Percentiles rank a stretch among this genome's conserved stretches.
Evolutionary conservation across 2,329 filamentous ascomycete species (phyloP).

Genomic region (Stromatinia cepivora): DNA sequence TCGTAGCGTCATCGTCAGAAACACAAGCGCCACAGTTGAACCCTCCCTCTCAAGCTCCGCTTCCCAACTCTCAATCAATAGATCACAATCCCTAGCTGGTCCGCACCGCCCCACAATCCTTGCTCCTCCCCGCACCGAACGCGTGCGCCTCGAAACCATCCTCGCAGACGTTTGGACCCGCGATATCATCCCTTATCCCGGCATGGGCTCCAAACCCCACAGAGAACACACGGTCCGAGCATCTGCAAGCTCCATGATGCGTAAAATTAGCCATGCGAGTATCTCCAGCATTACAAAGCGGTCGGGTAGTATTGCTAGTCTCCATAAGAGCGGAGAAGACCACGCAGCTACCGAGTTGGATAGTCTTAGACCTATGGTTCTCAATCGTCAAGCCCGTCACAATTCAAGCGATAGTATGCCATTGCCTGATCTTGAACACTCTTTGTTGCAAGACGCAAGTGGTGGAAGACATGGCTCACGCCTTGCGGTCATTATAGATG

Average conservation of each 20-base stretch:
- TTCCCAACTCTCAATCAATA: slow-evolving; percentile 58
- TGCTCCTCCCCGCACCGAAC: slow-evolving; percentile 71
- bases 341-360: slow-evolving; percentile 28
- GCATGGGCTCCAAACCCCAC: slow-evolving; percentile 66
- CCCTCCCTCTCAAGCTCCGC: slow-evolving; percentile 35
- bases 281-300: slow-evolving; percentile 72
- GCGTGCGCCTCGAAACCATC: slow-evolving; percentile 72
- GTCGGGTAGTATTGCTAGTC: slow-evolving; percentile 46
- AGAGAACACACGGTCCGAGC: slow-evolving; percentile 72
- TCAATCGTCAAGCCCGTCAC: slow-evolving; percentile 24
- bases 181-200: slow-evolving; percentile 77
- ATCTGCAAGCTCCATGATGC: slow-evolving; percentile 83
- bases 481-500: slow-evolving; percentile 37
- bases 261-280: slow-evolving; percentile 75
- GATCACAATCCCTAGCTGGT: slow-evolving; percentile 79
- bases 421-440: slow-evolving; percentile 29
- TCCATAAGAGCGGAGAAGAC: slow-evolving; percentile 35
- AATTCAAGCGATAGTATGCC: slow-evolving; percentile 27
- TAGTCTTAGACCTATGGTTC: slow-evolving; percentile 22
- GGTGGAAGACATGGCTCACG: slow-evolving; percentile 24
- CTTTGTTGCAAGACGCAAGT: slow-evolving; percentile 8
- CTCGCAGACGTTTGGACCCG: slow-evolving; percentile 82
- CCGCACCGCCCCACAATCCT: slow-evolving; percentile 68
- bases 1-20: slow-evolving; percentile 81
- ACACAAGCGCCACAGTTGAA: slow-evolving; percentile 70